phyloP scores from a whole-genome alignment of 768 basidiomycete genomes.

The Macrocybe gigantea region DNA sequence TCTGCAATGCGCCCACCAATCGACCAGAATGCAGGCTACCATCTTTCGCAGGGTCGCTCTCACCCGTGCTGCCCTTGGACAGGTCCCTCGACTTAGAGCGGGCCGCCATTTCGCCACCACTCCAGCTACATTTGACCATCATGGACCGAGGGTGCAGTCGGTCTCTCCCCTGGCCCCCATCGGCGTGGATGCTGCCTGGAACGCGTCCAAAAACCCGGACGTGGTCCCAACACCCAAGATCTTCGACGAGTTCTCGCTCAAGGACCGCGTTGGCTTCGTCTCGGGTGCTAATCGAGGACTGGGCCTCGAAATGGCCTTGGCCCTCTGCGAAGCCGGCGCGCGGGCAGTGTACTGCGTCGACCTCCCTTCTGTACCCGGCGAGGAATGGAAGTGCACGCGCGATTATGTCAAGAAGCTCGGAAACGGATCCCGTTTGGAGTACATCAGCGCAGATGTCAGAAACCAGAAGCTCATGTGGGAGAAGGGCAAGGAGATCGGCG shows the following conservation, averaged over 20 bases:
- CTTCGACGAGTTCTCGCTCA: conserved; percentile 53
- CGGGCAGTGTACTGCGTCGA: conserved; percentile 67
- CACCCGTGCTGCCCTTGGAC: too few relatives aligned
- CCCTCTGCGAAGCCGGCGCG: conserved; percentile 68
- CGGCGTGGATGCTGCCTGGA: conserved; percentile 55
- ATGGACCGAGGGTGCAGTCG: conserved; percentile 21
- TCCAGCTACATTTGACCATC: too few relatives aligned
- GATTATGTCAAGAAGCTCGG: conserved; percentile 46
- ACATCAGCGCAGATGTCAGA: conserved; percentile 59
- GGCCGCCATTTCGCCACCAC: too few relatives aligned
- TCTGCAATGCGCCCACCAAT: too few relatives aligned
- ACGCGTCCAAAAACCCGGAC: conserved; percentile 28
- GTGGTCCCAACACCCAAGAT: conserved; percentile 41
- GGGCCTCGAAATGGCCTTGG: conserved; percentile 80
- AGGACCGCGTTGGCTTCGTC: conserved; percentile 53
- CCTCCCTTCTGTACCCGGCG: conserved; percentile 47
- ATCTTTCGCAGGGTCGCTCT: too few relatives aligned
- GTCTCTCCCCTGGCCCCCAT: conserved; percentile 53
- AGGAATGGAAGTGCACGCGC: conserved; percentile 49
- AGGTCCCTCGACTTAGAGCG: too few relatives aligned
- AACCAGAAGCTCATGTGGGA: conserved; percentile 58
- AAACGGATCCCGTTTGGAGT: conserved; percentile 43
- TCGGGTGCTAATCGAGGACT: conserved; percentile 65
- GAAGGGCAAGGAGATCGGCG: conserved; percentile 50
- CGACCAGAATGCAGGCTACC: too few relatives aligned